phyloP scores from a whole-genome alignment of 495 filamentous ascomycete species.

The Bathelium albidoporum region DNA sequence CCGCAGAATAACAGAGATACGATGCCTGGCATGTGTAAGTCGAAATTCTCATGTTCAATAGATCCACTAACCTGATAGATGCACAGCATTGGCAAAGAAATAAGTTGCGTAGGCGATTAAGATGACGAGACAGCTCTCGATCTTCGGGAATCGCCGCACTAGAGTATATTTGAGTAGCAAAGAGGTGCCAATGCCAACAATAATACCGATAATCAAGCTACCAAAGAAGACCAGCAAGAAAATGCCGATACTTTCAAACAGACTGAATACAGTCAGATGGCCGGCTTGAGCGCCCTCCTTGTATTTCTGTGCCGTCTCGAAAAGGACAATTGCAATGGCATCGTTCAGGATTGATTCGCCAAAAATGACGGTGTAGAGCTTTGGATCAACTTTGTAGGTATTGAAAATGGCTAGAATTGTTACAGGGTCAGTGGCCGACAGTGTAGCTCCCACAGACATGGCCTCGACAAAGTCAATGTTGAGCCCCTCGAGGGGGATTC shows the following conservation, averaged over 20 bases:
- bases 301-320: slow-evolving; percentile 92
- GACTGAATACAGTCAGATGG: slow-evolving; percentile 57
- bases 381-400: slow-evolving; percentile 96
- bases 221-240: slow-evolving; percentile 96
- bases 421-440: slow-evolving; percentile 94
- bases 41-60: background rate
- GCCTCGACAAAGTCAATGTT: slow-evolving; percentile 86
- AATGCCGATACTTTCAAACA: slow-evolving; percentile 84
- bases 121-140: slow-evolving; percentile 89
- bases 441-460: slow-evolving; percentile 86
- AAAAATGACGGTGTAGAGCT: slow-evolving; percentile 96
- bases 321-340: slow-evolving; percentile 94
- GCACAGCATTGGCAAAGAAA: slow-evolving; percentile 89
- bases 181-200: slow-evolving; percentile 78
- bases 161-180: slow-evolving; percentile 86
- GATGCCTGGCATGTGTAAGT: slow-evolving; percentile 54
- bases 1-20: slow-evolving; percentile 95
- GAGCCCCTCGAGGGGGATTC: slow-evolving; percentile 73
- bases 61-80: slow-evolving; percentile 71
- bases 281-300: slow-evolving; percentile 50
- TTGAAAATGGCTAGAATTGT: slow-evolving; percentile 99
- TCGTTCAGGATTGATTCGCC: slow-evolving; percentile 97
- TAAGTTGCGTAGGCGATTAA: slow-evolving; percentile 93
- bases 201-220: slow-evolving; percentile 76
- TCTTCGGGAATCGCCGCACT: slow-evolving; percentile 84